These are phyloP conservation scores for California macrophylla DNA, from an alignment of 441 rosid genomes.

Conservation along the genomic window DNA sequence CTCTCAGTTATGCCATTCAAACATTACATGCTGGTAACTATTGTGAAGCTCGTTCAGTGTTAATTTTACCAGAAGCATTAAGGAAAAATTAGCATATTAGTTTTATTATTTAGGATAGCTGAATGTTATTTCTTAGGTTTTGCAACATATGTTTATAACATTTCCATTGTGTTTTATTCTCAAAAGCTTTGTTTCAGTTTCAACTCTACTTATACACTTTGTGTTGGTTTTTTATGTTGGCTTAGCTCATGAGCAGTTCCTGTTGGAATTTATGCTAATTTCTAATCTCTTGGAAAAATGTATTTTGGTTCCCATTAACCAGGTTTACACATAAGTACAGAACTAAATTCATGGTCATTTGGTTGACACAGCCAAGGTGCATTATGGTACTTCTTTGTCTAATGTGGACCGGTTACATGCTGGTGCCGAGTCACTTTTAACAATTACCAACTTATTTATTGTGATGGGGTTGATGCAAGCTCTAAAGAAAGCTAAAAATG, in stretches of 20 bases:
- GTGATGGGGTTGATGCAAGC: slow-evolving; percentile 79
- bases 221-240: slow-evolving; percentile 14
- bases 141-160: not conserved
- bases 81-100: not conserved
- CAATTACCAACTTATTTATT: slow-evolving; percentile 72
- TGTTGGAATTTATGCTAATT: slow-evolving; percentile 74
- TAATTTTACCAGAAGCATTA: not conserved
- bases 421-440: slow-evolving; percentile 75
- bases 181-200: slow-evolving; percentile 13
- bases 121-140: not conserved
- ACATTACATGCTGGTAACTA: not conserved
- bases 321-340: not conserved
- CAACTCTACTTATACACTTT: slow-evolving; percentile 21
- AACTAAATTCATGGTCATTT: slow-evolving; percentile 1
- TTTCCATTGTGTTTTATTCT: slow-evolving; percentile 2
- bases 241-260: slow-evolving; percentile 47
- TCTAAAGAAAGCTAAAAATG: slow-evolving; percentile 34
- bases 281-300: slow-evolving; percentile 14
- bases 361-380: slow-evolving; percentile 61
- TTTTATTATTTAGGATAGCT: not conserved
- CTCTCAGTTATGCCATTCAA: not conserved
- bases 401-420: slow-evolving; percentile 91
- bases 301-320: slow-evolving; percentile 2
- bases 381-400: slow-evolving; percentile 71
- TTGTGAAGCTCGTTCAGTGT: not conserved